Conservation (phyloP, 2,329 filamentous ascomycete genomes). For the Pyricularia sp. region DNA sequence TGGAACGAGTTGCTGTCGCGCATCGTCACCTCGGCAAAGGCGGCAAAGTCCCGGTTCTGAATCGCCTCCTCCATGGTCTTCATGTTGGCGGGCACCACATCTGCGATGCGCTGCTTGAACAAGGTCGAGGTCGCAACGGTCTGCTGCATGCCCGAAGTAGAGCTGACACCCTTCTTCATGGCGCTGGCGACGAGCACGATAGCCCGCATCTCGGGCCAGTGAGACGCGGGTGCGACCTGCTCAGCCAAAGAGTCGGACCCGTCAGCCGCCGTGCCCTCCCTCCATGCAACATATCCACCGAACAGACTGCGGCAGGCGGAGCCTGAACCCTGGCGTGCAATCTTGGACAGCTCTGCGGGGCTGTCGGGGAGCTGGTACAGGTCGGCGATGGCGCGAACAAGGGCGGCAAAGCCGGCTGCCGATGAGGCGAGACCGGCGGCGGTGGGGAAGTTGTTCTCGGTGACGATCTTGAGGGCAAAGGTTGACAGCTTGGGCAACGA, state of each 20-base stretch:
- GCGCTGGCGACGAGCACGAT: slow-evolving; percentile 85
- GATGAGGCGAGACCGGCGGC: slow-evolving; percentile 79
- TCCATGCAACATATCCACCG: slow-evolving; percentile 94
- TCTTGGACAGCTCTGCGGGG: slow-evolving; percentile 74
- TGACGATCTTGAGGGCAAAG: slow-evolving; percentile 75
- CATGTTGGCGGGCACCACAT: slow-evolving; percentile 48
- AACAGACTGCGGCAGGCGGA: slow-evolving; percentile 91
- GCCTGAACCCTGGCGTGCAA: slow-evolving; percentile 89
- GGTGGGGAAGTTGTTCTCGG: slow-evolving; percentile 98
- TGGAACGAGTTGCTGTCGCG: slow-evolving; percentile 96
- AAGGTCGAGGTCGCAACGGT: slow-evolving; percentile 88
- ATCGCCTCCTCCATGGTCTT: slow-evolving; percentile 17
- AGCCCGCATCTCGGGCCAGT: slow-evolving; percentile 95
- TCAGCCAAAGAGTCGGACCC: slow-evolving; percentile 83
- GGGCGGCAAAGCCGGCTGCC: slow-evolving; percentile 59
- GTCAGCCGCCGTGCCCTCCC: slow-evolving; percentile 65
- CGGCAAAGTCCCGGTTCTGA: slow-evolving; percentile 61
- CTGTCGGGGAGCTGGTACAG: slow-evolving; percentile 79
- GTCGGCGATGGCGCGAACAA: slow-evolving; percentile 80
- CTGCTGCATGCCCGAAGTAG: slow-evolving; percentile 92
- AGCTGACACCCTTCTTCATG: slow-evolving; percentile 91
- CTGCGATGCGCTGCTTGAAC: slow-evolving; percentile 65
- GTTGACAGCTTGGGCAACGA: slow-evolving; percentile 74
- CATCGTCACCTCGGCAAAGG: slow-evolving; percentile 89
- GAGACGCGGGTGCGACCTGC: slow-evolving; percentile 75